Conservation (phyloP, 2,329 filamentous ascomycete genomes). For the Trichoderma cornu-damae region DNA sequence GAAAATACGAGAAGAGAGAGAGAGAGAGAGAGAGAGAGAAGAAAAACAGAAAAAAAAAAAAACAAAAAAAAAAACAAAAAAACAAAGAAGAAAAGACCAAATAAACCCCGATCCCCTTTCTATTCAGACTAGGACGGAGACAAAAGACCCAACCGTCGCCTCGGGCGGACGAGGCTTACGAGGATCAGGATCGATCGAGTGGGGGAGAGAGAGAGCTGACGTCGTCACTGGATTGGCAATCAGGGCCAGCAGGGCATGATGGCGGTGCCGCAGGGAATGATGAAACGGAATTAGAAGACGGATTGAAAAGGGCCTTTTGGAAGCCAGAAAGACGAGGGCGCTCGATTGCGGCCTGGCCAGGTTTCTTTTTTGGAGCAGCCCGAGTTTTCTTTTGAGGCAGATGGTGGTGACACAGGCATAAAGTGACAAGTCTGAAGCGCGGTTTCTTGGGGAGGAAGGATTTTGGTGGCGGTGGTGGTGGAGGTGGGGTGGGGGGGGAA, state of each 20-base stretch:
- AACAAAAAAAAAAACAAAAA: too few species aligned
- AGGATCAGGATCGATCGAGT: background rate
- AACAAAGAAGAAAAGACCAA: background rate
- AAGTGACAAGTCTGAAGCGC: too few species aligned
- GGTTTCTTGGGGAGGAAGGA: too few species aligned
- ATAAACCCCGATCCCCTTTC: background rate
- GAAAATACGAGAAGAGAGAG: too few species aligned
- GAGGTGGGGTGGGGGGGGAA: too few species aligned
- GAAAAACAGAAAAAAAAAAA: too few species aligned
- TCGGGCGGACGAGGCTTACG: background rate
- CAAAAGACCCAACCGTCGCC: background rate
- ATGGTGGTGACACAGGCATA: too few species aligned
- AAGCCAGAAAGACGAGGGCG: background rate
- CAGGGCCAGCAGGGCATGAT: conserved; percentile 11
- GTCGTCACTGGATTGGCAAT: conserved; percentile 13
- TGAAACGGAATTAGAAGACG: background rate
- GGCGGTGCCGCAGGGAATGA: background rate
- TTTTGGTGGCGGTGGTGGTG: too few species aligned
- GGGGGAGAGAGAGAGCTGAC: background rate
- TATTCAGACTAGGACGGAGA: background rate
- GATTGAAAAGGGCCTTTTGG: background rate
- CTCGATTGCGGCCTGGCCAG: background rate
- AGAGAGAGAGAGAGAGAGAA: too few species aligned
- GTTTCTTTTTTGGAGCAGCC: background rate
- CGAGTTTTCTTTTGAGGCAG: background rate